Conservation (phyloP, 208 protist species). For the Crithidia sp. region DNA sequence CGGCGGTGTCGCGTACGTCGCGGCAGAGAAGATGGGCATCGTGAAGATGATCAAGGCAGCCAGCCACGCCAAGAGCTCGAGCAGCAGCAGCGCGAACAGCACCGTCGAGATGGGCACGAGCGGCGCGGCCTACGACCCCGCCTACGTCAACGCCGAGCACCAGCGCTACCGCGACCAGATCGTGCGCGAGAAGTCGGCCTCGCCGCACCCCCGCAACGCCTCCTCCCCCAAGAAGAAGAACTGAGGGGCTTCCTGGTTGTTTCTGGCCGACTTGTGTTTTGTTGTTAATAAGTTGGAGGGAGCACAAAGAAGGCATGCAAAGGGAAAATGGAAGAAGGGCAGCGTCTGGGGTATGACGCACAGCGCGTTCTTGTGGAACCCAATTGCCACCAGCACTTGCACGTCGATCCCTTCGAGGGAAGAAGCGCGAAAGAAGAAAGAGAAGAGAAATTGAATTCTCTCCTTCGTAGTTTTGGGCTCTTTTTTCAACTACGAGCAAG, state of each 20-base stretch:
- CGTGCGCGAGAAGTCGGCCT: constrained; percentile 51
- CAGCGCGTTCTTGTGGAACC: too few relatives aligned
- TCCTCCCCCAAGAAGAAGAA: constrained; percentile 67
- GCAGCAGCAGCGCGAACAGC: constrained; percentile 4
- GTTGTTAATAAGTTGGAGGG: too few relatives aligned
- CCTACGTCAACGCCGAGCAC: constrained; percentile 87
- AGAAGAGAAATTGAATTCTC: neutral
- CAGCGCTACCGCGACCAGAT: constrained; percentile 72
- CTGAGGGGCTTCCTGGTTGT: neutral
- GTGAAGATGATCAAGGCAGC: constrained; percentile 44
- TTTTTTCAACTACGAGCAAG: constrained; percentile 3
- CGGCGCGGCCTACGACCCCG: constrained; percentile 68
- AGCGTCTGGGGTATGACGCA: too few relatives aligned
- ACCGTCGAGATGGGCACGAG: constrained; percentile 45
- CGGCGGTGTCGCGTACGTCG: constrained; percentile 52
- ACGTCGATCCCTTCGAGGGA: neutral
- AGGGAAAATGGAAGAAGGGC: too few relatives aligned
- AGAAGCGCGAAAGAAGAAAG: neutral
- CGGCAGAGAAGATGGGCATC: constrained; percentile 51
- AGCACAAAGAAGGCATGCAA: too few relatives aligned
- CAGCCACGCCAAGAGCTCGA: constrained; percentile 12
- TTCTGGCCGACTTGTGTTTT: too few relatives aligned
- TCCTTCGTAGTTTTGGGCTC: constrained; percentile 11
- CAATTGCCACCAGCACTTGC: neutral
- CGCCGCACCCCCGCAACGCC: constrained; percentile 31